Base-by-base conservation (phyloP, 108 stramenopile species). In the Nannochloropsis granulata region DNA sequence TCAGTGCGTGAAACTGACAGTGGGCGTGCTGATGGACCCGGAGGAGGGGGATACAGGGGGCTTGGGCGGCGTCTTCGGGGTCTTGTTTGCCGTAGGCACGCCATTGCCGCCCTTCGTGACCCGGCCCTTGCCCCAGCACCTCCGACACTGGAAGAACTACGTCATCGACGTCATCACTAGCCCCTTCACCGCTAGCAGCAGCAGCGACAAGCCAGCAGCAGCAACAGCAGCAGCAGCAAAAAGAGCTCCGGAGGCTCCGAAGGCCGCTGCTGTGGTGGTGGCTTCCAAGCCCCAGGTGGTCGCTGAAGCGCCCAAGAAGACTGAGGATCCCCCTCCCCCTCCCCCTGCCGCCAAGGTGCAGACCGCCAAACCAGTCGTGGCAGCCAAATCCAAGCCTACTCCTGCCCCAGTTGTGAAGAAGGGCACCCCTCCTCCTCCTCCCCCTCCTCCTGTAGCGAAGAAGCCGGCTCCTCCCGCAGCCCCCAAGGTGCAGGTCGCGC, bases 11-110 rank as follows among this genome's bases (percentile, higher is more conserved):
- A 87, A 85, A 42, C 80, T 89, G 45, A 90, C 90, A 43, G 87
- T 85, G 43, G 71, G 85, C 56, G 24, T 25, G 13, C 79, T 83
- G 44, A 87, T 87, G 83, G 90, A 90, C 83, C 85, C 85, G 23
- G 83, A 86, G 34, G 84, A 81, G 23, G 87, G 87, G 26, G 84
- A 78, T 14, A 90, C 88, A 21, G 90, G 84, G 14, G 90, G 90
- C 26, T 86, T 90, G 23, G 85, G 83, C 21, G 86, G 88, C 45
- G 78, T 88, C 80, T 82, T 46, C 71, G 90, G 90, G 23, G 44
- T 90, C 10, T 80, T 90, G 26, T 88, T 86, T 11, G 90, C 85
- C n/a, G 80, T 88, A 13, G 90, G 88, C 24, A 84, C 83, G 83
- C 88, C 86, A 34, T 80, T 87, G 5, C 88, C 88, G 16, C 44